Evolutionary conservation across 192 early-diverging fungal species (phyloP).

Genomic region (Fimicolochytrium jonesii): DNA sequence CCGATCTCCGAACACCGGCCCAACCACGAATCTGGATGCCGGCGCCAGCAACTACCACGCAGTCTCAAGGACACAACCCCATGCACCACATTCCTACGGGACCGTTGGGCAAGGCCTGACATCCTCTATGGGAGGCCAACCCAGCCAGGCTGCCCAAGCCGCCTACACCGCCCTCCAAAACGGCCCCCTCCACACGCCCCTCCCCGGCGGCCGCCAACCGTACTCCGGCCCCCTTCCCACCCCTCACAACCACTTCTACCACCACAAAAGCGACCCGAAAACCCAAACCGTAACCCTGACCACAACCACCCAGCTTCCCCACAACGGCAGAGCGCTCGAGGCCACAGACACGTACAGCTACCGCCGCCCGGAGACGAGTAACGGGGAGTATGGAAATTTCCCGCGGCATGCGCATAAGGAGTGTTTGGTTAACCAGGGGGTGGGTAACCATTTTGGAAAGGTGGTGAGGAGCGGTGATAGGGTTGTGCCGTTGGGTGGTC

Average conservation of each 20-base stretch:
- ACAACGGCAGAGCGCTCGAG: constrained; percentile 6
- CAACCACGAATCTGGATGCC: no score
- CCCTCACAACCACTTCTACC: not conserved
- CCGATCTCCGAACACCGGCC: no score
- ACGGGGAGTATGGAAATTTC: constrained; percentile 30
- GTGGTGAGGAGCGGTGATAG: constrained; percentile 18
- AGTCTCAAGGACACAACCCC: no score
- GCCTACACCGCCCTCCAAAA: constrained; percentile 3
- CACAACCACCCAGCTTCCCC: constrained; percentile 13
- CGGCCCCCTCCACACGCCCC: not conserved
- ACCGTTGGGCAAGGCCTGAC: no score
- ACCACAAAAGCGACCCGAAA: constrained; percentile 7
- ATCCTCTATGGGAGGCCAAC: no score
- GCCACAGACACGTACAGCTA: constrained; percentile 24
- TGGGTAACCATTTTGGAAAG: constrained; percentile 13
- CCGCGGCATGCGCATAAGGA: constrained; percentile 17
- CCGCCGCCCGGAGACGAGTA: constrained; percentile 25
- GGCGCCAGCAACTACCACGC: no score
- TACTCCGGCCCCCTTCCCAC: not conserved
- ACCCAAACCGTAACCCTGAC: constrained; percentile 21
- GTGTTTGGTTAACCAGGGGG: not conserved
- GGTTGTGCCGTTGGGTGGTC: constrained; percentile 16
- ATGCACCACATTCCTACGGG: no score
- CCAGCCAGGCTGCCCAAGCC: not conserved
- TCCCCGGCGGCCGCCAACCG: not conserved